These are phyloP conservation scores for Colletotrichum sp. DNA, from an alignment of 2,329 filamentous ascomycete genomes.

Conservation along the genomic window DNA sequence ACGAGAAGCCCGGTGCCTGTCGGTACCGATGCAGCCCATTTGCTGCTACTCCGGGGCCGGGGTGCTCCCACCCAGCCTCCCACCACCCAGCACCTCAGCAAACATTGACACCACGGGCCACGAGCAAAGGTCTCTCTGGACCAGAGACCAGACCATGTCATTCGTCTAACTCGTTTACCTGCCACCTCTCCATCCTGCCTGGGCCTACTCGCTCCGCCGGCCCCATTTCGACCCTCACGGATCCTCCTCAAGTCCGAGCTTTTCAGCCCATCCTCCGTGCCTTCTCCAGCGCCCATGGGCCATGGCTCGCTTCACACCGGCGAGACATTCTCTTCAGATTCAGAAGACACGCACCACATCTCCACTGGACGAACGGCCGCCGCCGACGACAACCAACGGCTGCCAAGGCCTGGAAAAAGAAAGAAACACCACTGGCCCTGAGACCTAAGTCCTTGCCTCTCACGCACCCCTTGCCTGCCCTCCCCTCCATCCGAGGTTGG, in stretches of 20 bases:
- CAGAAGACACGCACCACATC: background rate
- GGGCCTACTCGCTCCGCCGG: background rate
- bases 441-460: background rate
- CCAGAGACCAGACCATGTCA: background rate
- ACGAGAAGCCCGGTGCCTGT: background rate
- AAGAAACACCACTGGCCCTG: conserved; percentile 1
- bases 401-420: conserved; percentile 16
- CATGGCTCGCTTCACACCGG: background rate
- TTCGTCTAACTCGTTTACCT: background rate
- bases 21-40: background rate
- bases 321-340: conserved; percentile 3
- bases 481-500: background rate
- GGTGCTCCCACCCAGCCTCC: background rate
- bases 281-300: background rate
- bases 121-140: background rate
- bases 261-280: background rate
- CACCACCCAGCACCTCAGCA: background rate
- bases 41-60: background rate
- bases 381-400: conserved; percentile 17
- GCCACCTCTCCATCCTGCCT: conserved; percentile 3
- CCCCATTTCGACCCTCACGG: background rate
- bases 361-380: background rate
- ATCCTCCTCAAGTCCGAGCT: conserved; percentile 7
- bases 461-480: background rate
- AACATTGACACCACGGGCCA: conserved; percentile 14